These are phyloP conservation scores for Tillandsia fasciculata DNA, from an alignment of 176 grass and related monocot genomes.

Conservation along the genomic window DNA sequence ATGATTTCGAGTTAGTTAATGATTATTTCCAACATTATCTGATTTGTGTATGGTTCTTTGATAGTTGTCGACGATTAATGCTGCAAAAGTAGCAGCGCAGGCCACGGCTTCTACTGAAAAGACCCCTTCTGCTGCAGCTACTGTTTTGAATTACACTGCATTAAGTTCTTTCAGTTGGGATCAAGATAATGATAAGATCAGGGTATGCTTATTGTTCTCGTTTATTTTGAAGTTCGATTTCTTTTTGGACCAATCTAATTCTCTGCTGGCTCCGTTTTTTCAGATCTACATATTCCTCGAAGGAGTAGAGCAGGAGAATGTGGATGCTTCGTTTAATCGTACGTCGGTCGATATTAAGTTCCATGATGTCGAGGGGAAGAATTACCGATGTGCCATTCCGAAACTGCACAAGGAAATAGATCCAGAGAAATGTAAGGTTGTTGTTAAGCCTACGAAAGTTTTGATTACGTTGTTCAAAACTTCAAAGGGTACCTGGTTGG, in stretches of 20 bases:
- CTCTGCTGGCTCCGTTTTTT: not conserved
- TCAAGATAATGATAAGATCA: conserved; percentile 82
- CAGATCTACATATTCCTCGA: conserved; percentile 63
- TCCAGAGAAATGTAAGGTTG: conserved; percentile 69
- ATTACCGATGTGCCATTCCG: conserved; percentile 65
- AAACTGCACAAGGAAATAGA: conserved; percentile 86
- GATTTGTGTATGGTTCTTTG: not conserved
- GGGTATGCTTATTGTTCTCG: conserved; percentile 24
- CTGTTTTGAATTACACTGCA: conserved; percentile 42
- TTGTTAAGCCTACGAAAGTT: conserved; percentile 76
- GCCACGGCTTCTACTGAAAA: conserved; percentile 11
- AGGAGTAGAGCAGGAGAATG: conserved; percentile 56
- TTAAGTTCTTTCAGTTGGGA: conserved; percentile 89
- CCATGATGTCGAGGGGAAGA: conserved; percentile 75
- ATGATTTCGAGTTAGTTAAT: not conserved
- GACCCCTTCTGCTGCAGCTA: conserved; percentile 1
- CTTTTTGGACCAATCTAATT: conserved; percentile 19
- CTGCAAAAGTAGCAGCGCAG: conserved; percentile 14
- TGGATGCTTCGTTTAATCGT: conserved; percentile 48
- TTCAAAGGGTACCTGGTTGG: conserved; percentile 77
- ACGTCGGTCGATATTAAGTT: conserved; percentile 70
- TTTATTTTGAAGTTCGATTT: not conserved
- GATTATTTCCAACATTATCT: not conserved
- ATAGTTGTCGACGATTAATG: conserved; percentile 25
- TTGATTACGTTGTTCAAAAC: conserved; percentile 56